Percentiles rank a stretch among this genome's conserved stretches.
Conservation (phyloP, 2,329 filamentous ascomycete species). For the Metarhizium anisopliae region DNA sequence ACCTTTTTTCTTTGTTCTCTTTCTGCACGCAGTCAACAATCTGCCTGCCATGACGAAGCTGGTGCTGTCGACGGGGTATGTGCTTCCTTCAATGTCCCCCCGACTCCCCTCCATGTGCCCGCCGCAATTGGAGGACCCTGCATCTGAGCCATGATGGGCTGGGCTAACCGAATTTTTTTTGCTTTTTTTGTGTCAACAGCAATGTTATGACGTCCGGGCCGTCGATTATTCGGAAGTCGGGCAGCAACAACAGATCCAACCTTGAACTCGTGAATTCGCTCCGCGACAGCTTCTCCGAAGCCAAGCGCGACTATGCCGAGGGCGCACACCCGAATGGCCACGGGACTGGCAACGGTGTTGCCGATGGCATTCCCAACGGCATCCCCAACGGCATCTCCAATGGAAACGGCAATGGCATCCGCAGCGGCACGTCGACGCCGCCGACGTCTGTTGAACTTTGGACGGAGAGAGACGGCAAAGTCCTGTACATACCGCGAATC, state of each 20-base stretch:
- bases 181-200: conserved; percentile 23
- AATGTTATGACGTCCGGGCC: conserved; percentile 83
- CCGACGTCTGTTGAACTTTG: conserved; percentile 40
- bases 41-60: conserved; percentile 57
- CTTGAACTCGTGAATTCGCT: conserved; percentile 86
- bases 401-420: conserved; percentile 24
- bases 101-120: conserved; percentile 3
- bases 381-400: conserved; percentile 20
- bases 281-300: conserved; percentile 69
- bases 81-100: conserved; percentile 9
- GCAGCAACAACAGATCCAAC: conserved; percentile 70
- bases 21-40: not conserved
- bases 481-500: conserved; percentile 69
- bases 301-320: conserved; percentile 52
- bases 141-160: conserved; percentile 1
- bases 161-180: conserved; percentile 1
- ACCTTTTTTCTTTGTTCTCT: too few relatives aligned
- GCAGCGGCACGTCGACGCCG: conserved; percentile 15
- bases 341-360: conserved; percentile 20
- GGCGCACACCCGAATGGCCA: conserved; percentile 21
- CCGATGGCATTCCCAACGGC: conserved; percentile 8
- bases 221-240: conserved; percentile 72
- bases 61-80: conserved; percentile 78
- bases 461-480: conserved; percentile 55
- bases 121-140: not conserved